phyloP scores from a whole-genome alignment of 192 early-diverging fungal species.

The Gonapodya prolifera region DNA sequence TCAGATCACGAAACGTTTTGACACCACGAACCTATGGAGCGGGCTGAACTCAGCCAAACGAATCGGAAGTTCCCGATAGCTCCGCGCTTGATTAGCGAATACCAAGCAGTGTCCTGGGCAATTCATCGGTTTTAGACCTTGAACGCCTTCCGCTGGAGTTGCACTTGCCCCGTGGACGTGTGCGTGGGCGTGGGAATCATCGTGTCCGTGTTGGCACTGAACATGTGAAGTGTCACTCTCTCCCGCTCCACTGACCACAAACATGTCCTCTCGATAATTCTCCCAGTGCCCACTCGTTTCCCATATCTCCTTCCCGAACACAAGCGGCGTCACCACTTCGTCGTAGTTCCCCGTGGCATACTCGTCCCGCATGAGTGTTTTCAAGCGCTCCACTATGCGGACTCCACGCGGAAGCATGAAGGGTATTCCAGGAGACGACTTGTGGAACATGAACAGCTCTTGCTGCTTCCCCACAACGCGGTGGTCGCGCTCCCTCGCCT shows the following conservation, averaged over 20 bases:
- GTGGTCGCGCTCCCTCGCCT: constrained; percentile 43
- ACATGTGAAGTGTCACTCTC: background rate
- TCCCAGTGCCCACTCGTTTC: constrained; percentile 91
- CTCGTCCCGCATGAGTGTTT: constrained; percentile 59
- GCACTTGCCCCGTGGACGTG: background rate
- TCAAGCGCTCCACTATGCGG: constrained; percentile 66
- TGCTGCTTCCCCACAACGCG: constrained; percentile 30
- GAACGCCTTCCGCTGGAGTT: constrained; percentile 41
- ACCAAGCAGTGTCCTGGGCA: constrained; percentile 93
- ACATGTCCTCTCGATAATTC: constrained; percentile 94
- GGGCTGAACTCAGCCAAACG: constrained; percentile 87
- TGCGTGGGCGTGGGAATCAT: background rate
- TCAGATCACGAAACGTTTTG: constrained; percentile 8
- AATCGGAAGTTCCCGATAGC: constrained; percentile 79
- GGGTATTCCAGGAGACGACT: constrained; percentile 27
- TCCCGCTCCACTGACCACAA: constrained; percentile 28
- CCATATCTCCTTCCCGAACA: constrained; percentile 90
- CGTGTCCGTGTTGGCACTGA: background rate
- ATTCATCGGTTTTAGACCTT: constrained; percentile 96
- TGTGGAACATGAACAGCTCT: constrained; percentile 22
- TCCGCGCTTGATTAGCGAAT: constrained; percentile 62
- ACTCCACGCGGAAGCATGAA: constrained; percentile 45
- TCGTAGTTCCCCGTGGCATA: constrained; percentile 66
- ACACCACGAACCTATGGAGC: constrained; percentile 59
- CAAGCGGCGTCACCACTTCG: constrained; percentile 82